These are phyloP conservation scores for Luvunga scandens DNA, from an alignment of 345 rosid genomes.

Conservation along the genomic window DNA sequence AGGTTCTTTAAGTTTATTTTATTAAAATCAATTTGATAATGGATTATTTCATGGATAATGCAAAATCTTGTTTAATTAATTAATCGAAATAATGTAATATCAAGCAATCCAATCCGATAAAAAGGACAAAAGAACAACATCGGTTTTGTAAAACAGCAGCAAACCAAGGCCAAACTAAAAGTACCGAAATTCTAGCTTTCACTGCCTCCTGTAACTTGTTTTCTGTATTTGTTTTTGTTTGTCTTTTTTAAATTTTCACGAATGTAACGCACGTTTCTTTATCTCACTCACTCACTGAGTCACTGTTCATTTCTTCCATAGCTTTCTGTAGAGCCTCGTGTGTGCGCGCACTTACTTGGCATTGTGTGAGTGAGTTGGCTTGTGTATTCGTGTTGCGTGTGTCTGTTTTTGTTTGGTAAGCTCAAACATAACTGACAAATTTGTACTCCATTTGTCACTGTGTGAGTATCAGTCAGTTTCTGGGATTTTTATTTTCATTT, in stretches of 20 bases:
- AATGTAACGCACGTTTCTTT: constrained; percentile 11
- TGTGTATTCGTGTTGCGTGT: not conserved
- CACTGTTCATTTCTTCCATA: not conserved
- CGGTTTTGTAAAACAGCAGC: not conserved
- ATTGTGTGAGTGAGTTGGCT: not conserved
- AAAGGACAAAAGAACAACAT: constrained; percentile 11
- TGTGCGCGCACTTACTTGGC: not conserved
- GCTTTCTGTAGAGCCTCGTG: not conserved
- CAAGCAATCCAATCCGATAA: too few relatives aligned
- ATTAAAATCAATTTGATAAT: not conserved
- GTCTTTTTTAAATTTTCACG: not conserved
- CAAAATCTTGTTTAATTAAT: not conserved
- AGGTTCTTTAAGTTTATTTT: not conserved
- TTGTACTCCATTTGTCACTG: not conserved
- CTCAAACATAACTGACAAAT: constrained; percentile 14
- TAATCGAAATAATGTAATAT: too few relatives aligned
- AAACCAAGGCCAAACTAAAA: not conserved
- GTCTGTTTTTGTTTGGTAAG: constrained; percentile 8
- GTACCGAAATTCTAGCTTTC: constrained; percentile 13
- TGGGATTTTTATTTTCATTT: not conserved
- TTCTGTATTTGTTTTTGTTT: not conserved
- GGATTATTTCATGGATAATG: not conserved
- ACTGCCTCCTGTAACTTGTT: not conserved
- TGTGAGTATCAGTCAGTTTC: not conserved
- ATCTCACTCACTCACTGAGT: not conserved